A percentile compares a stretch with the other conserved stretches of the same genome.
Conservation (phyloP, 2,329 filamentous ascomycete genomes). For the Pestalotiopsis sp. region DNA sequence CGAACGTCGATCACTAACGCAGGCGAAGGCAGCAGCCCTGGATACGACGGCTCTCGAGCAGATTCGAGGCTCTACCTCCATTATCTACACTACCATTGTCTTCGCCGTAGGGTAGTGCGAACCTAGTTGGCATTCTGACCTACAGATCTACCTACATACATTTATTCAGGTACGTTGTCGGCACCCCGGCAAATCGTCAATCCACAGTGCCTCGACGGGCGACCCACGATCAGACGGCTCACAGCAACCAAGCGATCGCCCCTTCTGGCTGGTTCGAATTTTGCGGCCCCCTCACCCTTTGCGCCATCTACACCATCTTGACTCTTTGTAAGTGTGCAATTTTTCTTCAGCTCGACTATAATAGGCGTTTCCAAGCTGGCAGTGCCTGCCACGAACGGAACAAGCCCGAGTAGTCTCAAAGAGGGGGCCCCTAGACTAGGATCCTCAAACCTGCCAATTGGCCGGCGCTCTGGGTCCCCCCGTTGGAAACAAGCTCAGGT, state of each 20-base stretch:
- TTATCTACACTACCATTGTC: too few relatives aligned
- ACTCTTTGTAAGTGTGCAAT: too few relatives aligned
- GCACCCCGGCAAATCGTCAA: too few relatives aligned
- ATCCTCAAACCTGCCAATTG: constrained; percentile 2
- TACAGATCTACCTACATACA: too few relatives aligned
- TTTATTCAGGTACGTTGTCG: too few relatives aligned
- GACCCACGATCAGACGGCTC: too few relatives aligned
- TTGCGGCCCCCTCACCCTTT: too few relatives aligned
- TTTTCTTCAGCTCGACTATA: neutral
- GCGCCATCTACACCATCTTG: too few relatives aligned
- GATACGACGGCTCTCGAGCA: neutral
- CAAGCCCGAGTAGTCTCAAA: neutral
- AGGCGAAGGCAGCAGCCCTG: neutral
- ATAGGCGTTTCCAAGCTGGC: neutral
- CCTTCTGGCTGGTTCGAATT: too few relatives aligned
- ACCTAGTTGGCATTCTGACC: neutral
- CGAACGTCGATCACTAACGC: constrained; percentile 4
- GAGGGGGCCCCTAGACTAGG: neutral
- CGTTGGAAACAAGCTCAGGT: constrained; percentile 9
- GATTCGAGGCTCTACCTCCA: neutral
- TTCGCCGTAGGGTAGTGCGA: neutral
- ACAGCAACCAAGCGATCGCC: too few relatives aligned
- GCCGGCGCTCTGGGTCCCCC: neutral
- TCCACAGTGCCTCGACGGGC: too few relatives aligned
- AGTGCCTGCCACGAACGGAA: neutral